These are phyloP conservation scores for Hirschioporus abietinus DNA, from an alignment of 768 basidiomycete species.

Conservation along the genomic window DNA sequence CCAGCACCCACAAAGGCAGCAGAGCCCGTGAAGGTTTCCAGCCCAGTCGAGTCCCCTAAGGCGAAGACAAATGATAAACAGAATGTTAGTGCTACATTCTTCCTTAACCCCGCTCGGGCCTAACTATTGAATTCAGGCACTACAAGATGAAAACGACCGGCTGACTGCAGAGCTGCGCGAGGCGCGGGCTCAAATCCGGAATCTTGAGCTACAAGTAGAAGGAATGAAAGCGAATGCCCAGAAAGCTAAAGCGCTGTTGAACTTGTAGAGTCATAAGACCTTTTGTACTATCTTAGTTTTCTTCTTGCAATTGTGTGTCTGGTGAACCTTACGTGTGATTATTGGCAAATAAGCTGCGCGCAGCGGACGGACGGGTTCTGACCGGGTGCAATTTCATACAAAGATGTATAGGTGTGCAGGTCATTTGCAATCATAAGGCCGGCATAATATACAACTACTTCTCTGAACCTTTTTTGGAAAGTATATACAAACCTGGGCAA, in stretches of 20 bases:
- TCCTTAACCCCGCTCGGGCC: not conserved
- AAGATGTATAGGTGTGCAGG: too few species aligned
- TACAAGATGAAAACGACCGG: conserved; percentile 54
- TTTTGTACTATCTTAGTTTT: not conserved
- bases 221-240: conserved; percentile 66
- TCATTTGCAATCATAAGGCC: too few species aligned
- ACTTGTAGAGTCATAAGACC: conserved; percentile 6
- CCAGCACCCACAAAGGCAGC: conserved; percentile 17
- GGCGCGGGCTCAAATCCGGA: conserved; percentile 75
- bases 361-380: too few species aligned
- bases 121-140: conserved; percentile 4
- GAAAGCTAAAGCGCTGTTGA: conserved; percentile 58
- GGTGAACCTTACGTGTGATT: too few species aligned
- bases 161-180: conserved; percentile 69
- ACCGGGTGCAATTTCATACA: not conserved
- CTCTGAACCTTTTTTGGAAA: not conserved
- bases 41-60: conserved; percentile 11
- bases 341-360: too few species aligned
- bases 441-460: too few species aligned
- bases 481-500: not conserved
- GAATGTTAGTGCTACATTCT: not conserved
- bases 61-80: conserved; percentile 4
- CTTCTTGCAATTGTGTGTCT: not conserved
- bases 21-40: conserved; percentile 9
- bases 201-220: conserved; percentile 80